phyloP scores from a whole-genome alignment of 371 early-diverging fungal genomes.

The Actinomortierella wolfii region DNA sequence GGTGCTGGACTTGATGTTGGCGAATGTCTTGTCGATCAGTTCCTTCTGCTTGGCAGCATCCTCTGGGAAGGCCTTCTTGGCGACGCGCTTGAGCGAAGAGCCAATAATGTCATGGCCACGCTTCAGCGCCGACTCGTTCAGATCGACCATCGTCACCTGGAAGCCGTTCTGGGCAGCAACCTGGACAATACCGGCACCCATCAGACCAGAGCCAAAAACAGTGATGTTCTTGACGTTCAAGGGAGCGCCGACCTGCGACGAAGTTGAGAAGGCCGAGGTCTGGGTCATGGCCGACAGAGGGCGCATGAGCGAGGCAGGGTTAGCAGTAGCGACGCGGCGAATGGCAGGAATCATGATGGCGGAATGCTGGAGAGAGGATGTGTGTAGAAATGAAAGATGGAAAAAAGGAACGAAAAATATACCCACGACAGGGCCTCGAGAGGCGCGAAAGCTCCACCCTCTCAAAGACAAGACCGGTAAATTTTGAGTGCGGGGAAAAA shows the following conservation, averaged over 20 bases:
- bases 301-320: constrained; percentile 38
- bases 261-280: constrained; percentile 42
- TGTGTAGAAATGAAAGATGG: background rate
- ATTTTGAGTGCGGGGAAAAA: no score
- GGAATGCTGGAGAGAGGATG: background rate
- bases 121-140: constrained; percentile 68
- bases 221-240: constrained; percentile 58
- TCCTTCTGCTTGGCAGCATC: constrained; percentile 62
- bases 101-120: constrained; percentile 84
- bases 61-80: constrained; percentile 86
- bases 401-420: background rate
- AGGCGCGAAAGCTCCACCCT: no score
- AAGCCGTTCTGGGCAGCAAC: constrained; percentile 85
- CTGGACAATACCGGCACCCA: constrained; percentile 97
- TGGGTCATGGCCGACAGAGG: constrained; percentile 33
- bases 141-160: constrained; percentile 89
- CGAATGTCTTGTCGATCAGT: constrained; percentile 69
- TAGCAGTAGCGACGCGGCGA: constrained; percentile 44
- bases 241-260: constrained; percentile 32
- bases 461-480: no score
- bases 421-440: no score
- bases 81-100: constrained; percentile 81
- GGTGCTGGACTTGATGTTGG: constrained; percentile 69
- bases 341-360: constrained; percentile 38
- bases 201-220: constrained; percentile 84